Evolutionary conservation across 192 early-diverging fungal species (phyloP).

Genomic region (Linnemannia zychae): DNA sequence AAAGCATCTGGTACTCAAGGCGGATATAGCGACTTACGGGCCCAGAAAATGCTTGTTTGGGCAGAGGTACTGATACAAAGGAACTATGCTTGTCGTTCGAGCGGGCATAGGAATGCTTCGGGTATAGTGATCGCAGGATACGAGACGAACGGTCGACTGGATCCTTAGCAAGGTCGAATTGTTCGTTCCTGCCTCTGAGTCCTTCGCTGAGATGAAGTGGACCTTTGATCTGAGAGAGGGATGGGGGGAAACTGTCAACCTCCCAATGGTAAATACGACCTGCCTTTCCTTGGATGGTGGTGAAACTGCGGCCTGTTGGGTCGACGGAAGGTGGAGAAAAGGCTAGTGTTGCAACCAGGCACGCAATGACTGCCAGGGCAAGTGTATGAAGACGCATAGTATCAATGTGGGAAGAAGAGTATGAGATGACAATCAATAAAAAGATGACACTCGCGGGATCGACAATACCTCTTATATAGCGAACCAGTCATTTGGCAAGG

Average conservation of each 20-base stretch:
- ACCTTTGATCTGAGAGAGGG: slow-evolving; percentile 3
- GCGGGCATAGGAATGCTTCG: slow-evolving; percentile 19
- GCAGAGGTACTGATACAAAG: slow-evolving; percentile 14
- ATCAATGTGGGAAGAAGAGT: background rate
- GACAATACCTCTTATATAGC: background rate
- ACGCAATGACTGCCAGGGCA: background rate
- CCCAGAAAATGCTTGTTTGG: slow-evolving; percentile 20
- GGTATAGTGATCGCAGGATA: slow-evolving; percentile 30
- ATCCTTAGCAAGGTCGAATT: slow-evolving; percentile 29
- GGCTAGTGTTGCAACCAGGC: background rate
- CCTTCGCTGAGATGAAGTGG: slow-evolving; percentile 1
- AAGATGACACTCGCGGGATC: background rate
- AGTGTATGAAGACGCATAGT: background rate
- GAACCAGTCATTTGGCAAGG: background rate
- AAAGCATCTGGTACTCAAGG: slow-evolving; percentile 61
- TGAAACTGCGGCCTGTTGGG: background rate
- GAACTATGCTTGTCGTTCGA: slow-evolving; percentile 16
- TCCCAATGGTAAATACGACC: slow-evolving; percentile 15
- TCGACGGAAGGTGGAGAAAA: background rate
- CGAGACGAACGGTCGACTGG: background rate
- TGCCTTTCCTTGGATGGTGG: background rate
- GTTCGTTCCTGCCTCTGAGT: background rate
- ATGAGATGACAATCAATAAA: background rate
- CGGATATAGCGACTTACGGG: slow-evolving; percentile 24
- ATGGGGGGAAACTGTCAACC: slow-evolving; percentile 1